Base-by-base conservation (phyloP, 2,329 filamentous ascomycete genomes). In the Fusarium equiseti region DNA sequence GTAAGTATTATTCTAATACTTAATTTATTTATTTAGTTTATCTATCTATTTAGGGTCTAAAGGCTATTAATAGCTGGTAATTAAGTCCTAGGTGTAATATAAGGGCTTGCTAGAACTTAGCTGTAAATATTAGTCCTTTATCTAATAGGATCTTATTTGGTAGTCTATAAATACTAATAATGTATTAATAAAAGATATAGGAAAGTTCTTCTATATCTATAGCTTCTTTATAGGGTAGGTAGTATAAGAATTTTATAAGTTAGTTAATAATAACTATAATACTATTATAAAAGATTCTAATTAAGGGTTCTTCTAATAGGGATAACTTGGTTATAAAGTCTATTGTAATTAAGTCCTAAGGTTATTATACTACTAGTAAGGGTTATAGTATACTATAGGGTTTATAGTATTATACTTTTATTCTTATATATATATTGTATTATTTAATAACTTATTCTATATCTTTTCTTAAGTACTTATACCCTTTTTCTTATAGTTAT, bases 311-410 rank as follows among this genome's bases (percentile, higher is more conserved):
- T 26, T 26, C 26, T 24, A 13, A 35, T 29, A 29, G 13, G 2
- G 12, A 12, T 29, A 29, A 1, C 12, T 29, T 29, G 3, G 29
- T 29, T 29, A 67, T 68, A 58, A 56, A 68, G 31, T 70, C 42
- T 24, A 70, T 48, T 40, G 26, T 65, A 11, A 70, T 63, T 40
- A 42, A 66, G 20, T 68, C 55, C 45, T 44, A 72, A 42, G 48
- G 45, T 63, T 18, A 9, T 60, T 45, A 31, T 44, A 18, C 12
- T 20, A 72, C 31, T 49, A 7, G 29, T 13, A 29, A 29, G 2
- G 12, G 29, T 29, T 29, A 13, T 13, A 29, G n/a, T n/a, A n/a
- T n/a, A n/a, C n/a, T 46, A 42, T 72, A 70, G 10, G 31, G 55
- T 12, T 70, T 64, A 43, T 63, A n/a, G n/a, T n/a, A n/a, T n/a